These are phyloP conservation scores for Trichoderma sp. DNA, from an alignment of 2,329 filamentous ascomycete genomes.

Conservation along the genomic window DNA sequence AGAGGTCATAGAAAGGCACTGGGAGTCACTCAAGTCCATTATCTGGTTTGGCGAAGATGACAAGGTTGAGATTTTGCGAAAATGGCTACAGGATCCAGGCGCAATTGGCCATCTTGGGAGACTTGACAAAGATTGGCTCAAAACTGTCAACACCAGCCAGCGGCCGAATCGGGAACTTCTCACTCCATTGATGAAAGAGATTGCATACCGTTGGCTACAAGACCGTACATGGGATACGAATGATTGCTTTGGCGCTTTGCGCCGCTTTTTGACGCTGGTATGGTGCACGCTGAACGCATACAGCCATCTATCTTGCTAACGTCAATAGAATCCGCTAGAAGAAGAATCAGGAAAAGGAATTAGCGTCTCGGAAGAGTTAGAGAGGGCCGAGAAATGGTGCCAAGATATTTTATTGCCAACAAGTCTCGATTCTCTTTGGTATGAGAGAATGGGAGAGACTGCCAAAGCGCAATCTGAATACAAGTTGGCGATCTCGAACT, in stretches of 20 bases:
- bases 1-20: not conserved
- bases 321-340: not conserved
- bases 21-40: not conserved
- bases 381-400: not conserved
- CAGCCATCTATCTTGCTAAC: not conserved
- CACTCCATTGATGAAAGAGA: not conserved
- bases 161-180: not conserved
- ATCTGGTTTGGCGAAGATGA: not conserved
- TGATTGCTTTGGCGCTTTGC: not conserved
- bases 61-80: not conserved
- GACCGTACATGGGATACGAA: not conserved
- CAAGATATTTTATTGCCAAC: not conserved
- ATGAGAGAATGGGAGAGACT: not conserved
- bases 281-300: not conserved
- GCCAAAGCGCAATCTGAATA: not conserved
- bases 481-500: not conserved
- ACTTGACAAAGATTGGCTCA: not conserved
- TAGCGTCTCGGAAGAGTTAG: not conserved
- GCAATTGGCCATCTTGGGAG: not conserved
- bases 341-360: not conserved
- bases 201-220: not conserved
- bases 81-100: not conserved
- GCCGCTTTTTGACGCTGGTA: not conserved
- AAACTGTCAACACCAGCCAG: not conserved
- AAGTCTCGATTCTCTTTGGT: not conserved